Evolutionary conservation across 345 rosid species (phyloP), one percentile per base, ranked within the genome.

Genomic region (Brassica nigra): DNA sequence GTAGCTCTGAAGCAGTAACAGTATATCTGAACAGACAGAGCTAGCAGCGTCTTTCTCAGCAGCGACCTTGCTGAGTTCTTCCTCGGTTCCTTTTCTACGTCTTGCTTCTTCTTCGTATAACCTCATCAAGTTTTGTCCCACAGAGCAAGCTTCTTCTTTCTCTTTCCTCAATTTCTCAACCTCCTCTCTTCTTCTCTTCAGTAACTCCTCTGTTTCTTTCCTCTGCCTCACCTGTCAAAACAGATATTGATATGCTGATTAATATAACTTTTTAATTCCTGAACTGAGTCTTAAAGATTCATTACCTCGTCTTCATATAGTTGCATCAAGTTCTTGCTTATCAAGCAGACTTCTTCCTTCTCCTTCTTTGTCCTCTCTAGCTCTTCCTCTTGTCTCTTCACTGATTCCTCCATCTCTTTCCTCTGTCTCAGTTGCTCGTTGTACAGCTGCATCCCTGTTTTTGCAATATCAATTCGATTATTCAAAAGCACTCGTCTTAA

Each of bases 121-220:
- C 28, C 81, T 71, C 78, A 81, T 77, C 55, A 76, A 72, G 54
- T 81, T 77, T 77, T 76, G 74, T 61, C 81, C 78, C 71, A 52
- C 75, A 55, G 79, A 57, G 62, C 78, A 86, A 44, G 82, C 89
- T 74, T 88, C 85, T 74, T 89, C 87, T 66, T 77, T 78, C 78
- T 71, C 78, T 47, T 73, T 62, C 83, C 66, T 86, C 66, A 82
- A 70, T 54, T 70, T 57, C 81, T 77, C 85, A 15, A 84, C 30
- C 36, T 86, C 83, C 14, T 81, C 86, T 39, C 78, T 78, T 76
- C 75, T 76, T 78, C 72, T 70, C 70, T 54, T 61, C 52, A 70
- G 62, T 12, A 61, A 67, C 16, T 66, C 84, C 80, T 86, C 88
- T 36, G 76, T 66, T 58, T 86, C 82, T 70, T 71, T 86, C 77